phyloP scores from a whole-genome alignment of 1,284 basidiomycete genomes.

The Porodaedalea pini region DNA sequence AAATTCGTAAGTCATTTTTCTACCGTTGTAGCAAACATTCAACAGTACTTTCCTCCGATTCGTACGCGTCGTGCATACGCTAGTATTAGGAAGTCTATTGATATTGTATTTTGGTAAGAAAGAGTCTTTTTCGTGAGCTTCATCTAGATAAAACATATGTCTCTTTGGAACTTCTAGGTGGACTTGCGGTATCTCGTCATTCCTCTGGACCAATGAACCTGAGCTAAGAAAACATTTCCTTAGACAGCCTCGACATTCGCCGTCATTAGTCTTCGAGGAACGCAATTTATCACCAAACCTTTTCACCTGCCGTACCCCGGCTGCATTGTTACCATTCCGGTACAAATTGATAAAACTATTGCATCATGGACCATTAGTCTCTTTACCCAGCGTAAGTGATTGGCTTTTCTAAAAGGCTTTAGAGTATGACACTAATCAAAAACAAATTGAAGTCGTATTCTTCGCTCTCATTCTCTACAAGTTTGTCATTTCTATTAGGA shows the following conservation, averaged over 20 bases:
- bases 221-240: neutral
- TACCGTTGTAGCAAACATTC: too few relatives aligned
- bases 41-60: neutral
- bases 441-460: neutral
- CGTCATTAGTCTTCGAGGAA: too few relatives aligned
- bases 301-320: too few relatives aligned
- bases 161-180: too few relatives aligned
- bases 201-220: too few relatives aligned
- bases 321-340: too few relatives aligned
- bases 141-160: neutral
- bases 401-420: neutral
- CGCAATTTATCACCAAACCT: neutral
- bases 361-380: neutral
- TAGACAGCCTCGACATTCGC: neutral
- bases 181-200: too few relatives aligned
- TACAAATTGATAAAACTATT: neutral
- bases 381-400: neutral
- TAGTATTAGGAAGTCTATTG: neutral
- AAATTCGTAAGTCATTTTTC: neutral
- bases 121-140: too few relatives aligned
- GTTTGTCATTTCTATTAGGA: neutral
- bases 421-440: neutral
- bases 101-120: neutral
- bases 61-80: too few relatives aligned
- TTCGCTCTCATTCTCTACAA: slow-evolving; percentile 2